Percentiles rank a stretch among this genome's conserved stretches.
Evolutionary conservation across 352 stramenopile genomes (phyloP).

Genomic region (Phytophthora pisi): DNA sequence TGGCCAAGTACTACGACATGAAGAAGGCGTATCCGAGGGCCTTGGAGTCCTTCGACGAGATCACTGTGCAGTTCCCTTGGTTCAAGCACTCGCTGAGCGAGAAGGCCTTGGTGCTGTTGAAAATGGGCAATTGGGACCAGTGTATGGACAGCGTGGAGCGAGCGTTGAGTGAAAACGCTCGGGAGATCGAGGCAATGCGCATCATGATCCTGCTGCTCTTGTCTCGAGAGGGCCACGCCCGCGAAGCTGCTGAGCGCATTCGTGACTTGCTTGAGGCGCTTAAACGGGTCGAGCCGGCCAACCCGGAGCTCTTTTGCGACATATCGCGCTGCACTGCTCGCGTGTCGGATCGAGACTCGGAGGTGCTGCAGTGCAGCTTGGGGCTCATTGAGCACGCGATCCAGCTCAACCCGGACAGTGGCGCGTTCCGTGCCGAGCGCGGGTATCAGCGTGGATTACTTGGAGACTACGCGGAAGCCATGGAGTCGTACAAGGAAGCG

Average conservation of each 20-base stretch:
- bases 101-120: constrained; percentile 81
- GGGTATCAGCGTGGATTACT: constrained; percentile 81
- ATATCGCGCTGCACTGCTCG: constrained; percentile 65
- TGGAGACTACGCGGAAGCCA: constrained; percentile 77
- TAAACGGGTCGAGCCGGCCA: constrained; percentile 71
- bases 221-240: constrained; percentile 60
- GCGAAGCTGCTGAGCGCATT: constrained; percentile 61
- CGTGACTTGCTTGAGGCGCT: constrained; percentile 72
- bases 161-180: constrained; percentile 64
- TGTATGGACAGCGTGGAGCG: constrained; percentile 82
- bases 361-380: constrained; percentile 78
- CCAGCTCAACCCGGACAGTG: constrained; percentile 62
- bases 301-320: constrained; percentile 70
- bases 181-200: constrained; percentile 75
- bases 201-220: constrained; percentile 72
- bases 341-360: constrained; percentile 64
- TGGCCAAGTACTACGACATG: constrained; percentile 75
- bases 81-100: constrained; percentile 85
- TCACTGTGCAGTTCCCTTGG: constrained; percentile 82
- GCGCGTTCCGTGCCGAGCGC: constrained; percentile 70
- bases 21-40: constrained; percentile 72
- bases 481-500: constrained; percentile 88
- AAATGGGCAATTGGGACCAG: constrained; percentile 88
- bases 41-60: constrained; percentile 74
- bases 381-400: constrained; percentile 73